Conservation (phyloP, 345 rosid genomes). For the Sisymbrium irio region DNA sequence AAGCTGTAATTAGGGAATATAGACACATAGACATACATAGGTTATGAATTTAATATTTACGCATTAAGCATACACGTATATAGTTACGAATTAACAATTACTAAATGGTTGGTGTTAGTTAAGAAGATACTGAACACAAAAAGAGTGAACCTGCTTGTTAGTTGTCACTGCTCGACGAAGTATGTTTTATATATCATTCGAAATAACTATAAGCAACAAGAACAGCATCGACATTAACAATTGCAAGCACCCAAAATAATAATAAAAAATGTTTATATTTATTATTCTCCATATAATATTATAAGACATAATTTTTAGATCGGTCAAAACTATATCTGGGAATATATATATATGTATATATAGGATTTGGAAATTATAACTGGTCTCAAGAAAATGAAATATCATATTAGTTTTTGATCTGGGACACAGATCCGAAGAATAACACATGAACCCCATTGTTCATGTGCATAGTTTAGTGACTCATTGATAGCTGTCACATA, state of each 20-base stretch:
- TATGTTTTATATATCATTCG: not conserved
- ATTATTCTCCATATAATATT: not conserved
- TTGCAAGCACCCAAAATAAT: not conserved
- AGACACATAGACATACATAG: not conserved
- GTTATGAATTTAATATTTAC: not conserved
- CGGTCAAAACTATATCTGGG: not conserved
- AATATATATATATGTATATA: not conserved
- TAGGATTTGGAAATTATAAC: not conserved
- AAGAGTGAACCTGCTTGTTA: slow-evolving; percentile 10
- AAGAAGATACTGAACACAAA: not conserved
- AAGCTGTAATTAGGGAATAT: slow-evolving; percentile 7
- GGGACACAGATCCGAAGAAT: slow-evolving; percentile 27
- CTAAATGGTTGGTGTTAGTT: not conserved
- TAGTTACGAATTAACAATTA: not conserved
- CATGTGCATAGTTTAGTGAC: slow-evolving; percentile 35
- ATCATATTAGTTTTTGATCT: not conserved
- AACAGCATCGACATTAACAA: not conserved
- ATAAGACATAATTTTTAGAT: not conserved
- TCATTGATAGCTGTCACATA: slow-evolving; percentile 35
- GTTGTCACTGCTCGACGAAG: slow-evolving; percentile 9
- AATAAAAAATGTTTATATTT: not conserved
- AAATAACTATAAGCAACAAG: not conserved
- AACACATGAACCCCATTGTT: slow-evolving; percentile 39
- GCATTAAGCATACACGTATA: not conserved
- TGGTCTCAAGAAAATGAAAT: not conserved